Evolutionary conservation across 2,329 filamentous ascomycete genomes (phyloP), one percentile per base, ranked within the genome.

Genomic region (Phoma herbarum): DNA sequence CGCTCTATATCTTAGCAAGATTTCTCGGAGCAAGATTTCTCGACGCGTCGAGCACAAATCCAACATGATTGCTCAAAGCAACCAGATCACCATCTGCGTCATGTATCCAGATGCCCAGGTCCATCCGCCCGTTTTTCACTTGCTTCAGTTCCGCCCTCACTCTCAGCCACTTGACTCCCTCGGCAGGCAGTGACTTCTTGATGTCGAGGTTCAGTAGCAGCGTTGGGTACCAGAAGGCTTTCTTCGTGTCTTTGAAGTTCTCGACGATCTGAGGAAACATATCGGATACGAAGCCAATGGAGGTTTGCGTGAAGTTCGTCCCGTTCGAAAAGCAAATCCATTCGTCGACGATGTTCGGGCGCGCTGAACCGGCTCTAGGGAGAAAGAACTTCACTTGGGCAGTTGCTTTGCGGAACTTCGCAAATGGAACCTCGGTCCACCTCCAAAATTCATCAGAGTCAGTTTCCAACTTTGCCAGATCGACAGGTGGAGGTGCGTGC

Each of bases 131-230:
- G 63, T 92, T 88, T 64, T 82, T 83, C 41, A 93, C 85, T 74
- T 83, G 79, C 76, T 91, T 93, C 4, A 87, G 82, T 53, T 84
- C 82, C 12, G 88, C 82, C 29, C 90, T 82, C 39, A 88, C 80
- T 67, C 88, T 88, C 52, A 96, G 72, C 88, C 90, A 95, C 72
- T 91, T 87, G 1, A 86, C 86, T 0, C 91, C 91, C 41, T 85
- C 84, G 4, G 79, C 77, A 0, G 90, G 90, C 43, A 96, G 73
- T 7, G 82, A 75, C 72, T 89, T 91, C 80, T 94, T 95, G 37
- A 93, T 80, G 62, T 96, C 91, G 22, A 96, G 69, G 72, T 91
- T 92, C 71, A 95, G 77, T 18, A 88, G 79, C 1, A 96, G 57
- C 0, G 91, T 96, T 0, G 90, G 90, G 72, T 91, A 92, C 91